phyloP scores from a whole-genome alignment of 2,329 filamentous ascomycete species.

The Nothophoma quercina region DNA sequence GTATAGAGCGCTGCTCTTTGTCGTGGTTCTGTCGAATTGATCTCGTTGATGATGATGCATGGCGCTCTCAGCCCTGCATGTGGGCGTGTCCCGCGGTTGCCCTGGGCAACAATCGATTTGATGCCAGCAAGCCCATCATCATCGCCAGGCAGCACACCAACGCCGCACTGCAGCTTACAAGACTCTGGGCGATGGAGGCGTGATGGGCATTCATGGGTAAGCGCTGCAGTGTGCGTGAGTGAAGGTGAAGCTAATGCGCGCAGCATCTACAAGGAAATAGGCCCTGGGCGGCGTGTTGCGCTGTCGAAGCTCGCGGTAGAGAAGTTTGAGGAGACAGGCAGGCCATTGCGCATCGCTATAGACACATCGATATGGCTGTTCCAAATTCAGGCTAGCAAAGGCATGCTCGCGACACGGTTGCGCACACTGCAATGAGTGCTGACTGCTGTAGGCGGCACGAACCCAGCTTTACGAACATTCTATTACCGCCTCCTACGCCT shows the following conservation, averaged over 20 bases:
- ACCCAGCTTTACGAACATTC: constrained; percentile 87
- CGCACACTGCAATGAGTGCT: constrained; percentile 11
- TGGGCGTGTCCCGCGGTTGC: constrained; percentile 25
- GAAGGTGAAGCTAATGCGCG: constrained; percentile 23
- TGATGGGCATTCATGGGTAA: constrained; percentile 53
- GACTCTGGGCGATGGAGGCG: constrained; percentile 19
- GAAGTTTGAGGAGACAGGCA: constrained; percentile 72
- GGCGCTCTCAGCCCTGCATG: background rate
- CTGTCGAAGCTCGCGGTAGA: constrained; percentile 83
- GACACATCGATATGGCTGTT: constrained; percentile 98
- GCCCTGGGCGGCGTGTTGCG: constrained; percentile 78
- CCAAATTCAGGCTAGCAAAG: constrained; percentile 84
- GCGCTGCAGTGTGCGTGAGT: constrained; percentile 1
- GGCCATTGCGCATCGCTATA: constrained; percentile 85
- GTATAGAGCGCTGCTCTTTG: background rate
- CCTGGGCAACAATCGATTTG: constrained; percentile 45
- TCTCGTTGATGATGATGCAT: constrained; percentile 18
- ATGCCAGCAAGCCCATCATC: constrained; percentile 17
- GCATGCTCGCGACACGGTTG: constrained; percentile 45
- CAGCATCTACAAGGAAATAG: constrained; percentile 91
- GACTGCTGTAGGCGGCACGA: constrained; percentile 71
- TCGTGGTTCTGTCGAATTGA: background rate
- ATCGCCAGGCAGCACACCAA: constrained; percentile 15
- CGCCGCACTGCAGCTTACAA: background rate
- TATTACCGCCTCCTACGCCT: constrained; percentile 89